phyloP scores from a whole-genome alignment of 305 asterid genomes.

The Plantago rigida region DNA sequence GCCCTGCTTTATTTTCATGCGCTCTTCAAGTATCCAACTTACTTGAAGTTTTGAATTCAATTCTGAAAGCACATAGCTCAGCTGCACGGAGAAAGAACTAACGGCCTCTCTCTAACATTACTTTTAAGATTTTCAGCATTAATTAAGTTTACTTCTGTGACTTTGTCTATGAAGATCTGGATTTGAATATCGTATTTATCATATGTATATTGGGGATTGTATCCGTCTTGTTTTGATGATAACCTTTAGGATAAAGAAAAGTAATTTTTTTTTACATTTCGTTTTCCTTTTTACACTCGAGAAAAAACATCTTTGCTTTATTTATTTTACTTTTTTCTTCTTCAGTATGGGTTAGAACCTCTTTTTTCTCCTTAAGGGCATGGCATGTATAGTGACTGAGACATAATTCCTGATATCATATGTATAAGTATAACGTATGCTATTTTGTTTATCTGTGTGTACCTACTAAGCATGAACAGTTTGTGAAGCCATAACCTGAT shows the following conservation, averaged over 20 bases:
- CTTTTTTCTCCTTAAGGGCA: neutral
- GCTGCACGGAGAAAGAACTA: neutral
- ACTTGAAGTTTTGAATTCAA: conserved; percentile 1
- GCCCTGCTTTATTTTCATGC: conserved; percentile 10
- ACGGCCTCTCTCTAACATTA: conserved; percentile 12
- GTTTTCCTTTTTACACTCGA: too few relatives aligned
- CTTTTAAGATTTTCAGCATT: conserved; percentile 6
- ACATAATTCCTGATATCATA: too few relatives aligned
- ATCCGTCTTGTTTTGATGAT: neutral
- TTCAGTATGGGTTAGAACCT: too few relatives aligned
- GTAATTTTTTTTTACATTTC: too few relatives aligned
- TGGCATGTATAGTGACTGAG: neutral
- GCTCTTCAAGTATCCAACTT: conserved; percentile 1
- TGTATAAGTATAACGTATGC: neutral
- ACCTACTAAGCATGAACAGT: neutral
- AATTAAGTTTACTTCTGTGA: conserved; percentile 3
- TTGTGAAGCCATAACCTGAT: conserved; percentile 17
- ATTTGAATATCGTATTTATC: neutral
- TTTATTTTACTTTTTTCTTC: too few relatives aligned
- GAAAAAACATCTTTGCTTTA: too few relatives aligned
- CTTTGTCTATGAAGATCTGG: conserved; percentile 18
- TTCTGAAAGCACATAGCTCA: conserved; percentile 12
- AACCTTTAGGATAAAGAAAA: neutral
- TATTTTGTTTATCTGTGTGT: neutral
- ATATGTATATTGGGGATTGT: too few relatives aligned